A percentile compares a stretch with the other conserved stretches of the same genome.
These are phyloP conservation scores for Zygnema cylindricum DNA, from an alignment of 139 green algal species.

Conservation along the genomic window DNA sequence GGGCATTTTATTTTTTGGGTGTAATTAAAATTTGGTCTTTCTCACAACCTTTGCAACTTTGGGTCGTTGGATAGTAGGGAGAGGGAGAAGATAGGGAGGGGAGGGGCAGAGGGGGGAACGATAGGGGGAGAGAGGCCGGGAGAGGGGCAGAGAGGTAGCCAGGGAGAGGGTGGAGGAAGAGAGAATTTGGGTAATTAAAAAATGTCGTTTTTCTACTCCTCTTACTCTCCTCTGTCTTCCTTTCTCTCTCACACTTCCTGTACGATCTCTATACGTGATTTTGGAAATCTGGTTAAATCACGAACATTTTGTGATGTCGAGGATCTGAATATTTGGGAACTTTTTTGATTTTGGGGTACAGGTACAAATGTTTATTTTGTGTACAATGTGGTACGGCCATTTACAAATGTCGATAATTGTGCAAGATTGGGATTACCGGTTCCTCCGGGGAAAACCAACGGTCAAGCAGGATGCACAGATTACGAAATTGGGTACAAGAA, in stretches of 20 bases:
- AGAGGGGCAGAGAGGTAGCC: too few relatives aligned
- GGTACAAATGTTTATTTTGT: constrained; percentile 74
- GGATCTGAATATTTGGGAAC: neutral
- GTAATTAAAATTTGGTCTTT: neutral
- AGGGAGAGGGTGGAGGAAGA: too few relatives aligned
- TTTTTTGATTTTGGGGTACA: neutral
- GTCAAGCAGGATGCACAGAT: neutral
- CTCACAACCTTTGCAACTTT: neutral
- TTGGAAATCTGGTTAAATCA: neutral
- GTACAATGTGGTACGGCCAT: constrained; percentile 55
- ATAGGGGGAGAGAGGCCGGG: too few relatives aligned
- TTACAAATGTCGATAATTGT: constrained; percentile 32
- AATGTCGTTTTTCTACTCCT: neutral
- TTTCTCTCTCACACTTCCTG: neutral
- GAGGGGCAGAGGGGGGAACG: too few relatives aligned
- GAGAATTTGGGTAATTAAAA: neutral
- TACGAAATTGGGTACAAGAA: constrained; percentile 57
- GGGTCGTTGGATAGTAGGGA: too few relatives aligned
- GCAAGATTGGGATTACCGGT: constrained; percentile 20
- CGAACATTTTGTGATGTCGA: neutral
- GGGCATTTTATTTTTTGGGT: neutral
- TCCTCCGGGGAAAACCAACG: neutral
- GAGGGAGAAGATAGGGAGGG: too few relatives aligned
- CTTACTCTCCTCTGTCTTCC: neutral
- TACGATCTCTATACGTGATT: neutral